Conservation (phyloP, 1,139 yeast genomes). For the Pichia sp. region DNA sequence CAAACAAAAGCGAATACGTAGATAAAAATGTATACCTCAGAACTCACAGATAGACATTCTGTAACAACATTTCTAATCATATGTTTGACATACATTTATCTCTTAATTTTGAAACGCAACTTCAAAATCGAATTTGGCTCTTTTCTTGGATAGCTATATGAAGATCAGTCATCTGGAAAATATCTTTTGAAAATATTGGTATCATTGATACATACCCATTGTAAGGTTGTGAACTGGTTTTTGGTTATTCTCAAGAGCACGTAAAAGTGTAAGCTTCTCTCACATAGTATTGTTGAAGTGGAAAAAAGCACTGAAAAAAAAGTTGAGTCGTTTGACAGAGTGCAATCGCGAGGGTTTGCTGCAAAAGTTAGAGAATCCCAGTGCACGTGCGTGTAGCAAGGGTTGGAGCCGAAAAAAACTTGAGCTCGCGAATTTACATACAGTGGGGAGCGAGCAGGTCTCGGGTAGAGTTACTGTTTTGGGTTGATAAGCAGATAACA, state of each 20-base stretch:
- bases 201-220: constrained; percentile 12
- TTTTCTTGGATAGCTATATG: too few relatives aligned
- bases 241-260: constrained; percentile 3
- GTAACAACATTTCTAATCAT: too few relatives aligned
- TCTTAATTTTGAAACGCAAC: too few relatives aligned
- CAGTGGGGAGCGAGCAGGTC: neutral
- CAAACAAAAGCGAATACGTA: too few relatives aligned
- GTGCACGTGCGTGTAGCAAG: neutral
- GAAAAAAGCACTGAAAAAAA: constrained; percentile 5
- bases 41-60: too few relatives aligned
- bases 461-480: neutral
- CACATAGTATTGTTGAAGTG: neutral
- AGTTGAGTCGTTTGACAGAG: neutral
- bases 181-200: neutral
- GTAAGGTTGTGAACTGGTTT: constrained; percentile 12
- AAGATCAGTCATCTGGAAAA: too few relatives aligned
- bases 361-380: neutral
- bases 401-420: too few relatives aligned
- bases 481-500: neutral
- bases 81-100: too few relatives aligned
- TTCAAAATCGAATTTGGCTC: too few relatives aligned
- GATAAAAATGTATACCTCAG: too few relatives aligned
- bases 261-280: neutral
- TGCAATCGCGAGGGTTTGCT: neutral
- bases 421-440: too few relatives aligned